A percentile compares a stretch with the other conserved stretches of the same genome.
Evolutionary conservation across 106 monocot genomes (phyloP).

Genomic region (Phalaenopsis equestris): DNA sequence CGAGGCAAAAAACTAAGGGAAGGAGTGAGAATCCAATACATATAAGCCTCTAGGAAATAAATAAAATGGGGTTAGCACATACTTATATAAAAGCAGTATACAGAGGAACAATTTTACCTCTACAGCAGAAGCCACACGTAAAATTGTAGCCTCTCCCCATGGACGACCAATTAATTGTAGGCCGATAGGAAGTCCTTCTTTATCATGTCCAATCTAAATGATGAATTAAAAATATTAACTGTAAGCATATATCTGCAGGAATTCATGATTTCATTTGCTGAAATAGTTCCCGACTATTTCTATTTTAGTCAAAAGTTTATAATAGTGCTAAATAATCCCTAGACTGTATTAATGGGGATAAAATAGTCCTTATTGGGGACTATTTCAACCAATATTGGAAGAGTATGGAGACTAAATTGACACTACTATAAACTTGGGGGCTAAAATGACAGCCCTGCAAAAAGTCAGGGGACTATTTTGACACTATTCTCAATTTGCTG

Average conservation of each 20-base stretch:
- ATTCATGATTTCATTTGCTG: neutral
- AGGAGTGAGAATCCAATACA: no score
- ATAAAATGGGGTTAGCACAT: neutral
- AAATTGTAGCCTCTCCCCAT: conserved; percentile 86
- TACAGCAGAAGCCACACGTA: conserved; percentile 69
- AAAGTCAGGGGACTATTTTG: neutral
- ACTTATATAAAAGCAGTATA: neutral
- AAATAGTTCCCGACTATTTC: neutral
- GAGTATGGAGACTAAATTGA: no score
- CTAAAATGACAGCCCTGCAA: neutral
- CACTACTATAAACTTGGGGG: no score
- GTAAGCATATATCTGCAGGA: neutral
- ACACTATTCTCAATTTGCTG: neutral
- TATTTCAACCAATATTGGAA: no score
- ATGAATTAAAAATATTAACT: neutral
- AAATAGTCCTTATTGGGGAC: no score
- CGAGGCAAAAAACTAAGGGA: no score
- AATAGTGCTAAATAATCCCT: no score
- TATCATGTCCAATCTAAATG: conserved; percentile 90
- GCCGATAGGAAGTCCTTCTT: conserved; percentile 91
- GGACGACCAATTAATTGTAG: conserved; percentile 94
- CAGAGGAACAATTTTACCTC: conserved; percentile 40
- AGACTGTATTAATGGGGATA: no score
- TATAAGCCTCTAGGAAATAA: no score
- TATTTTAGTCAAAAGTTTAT: no score